phyloP scores from a whole-genome alignment of 2,329 filamentous ascomycete species.

The Cytospora mali region DNA sequence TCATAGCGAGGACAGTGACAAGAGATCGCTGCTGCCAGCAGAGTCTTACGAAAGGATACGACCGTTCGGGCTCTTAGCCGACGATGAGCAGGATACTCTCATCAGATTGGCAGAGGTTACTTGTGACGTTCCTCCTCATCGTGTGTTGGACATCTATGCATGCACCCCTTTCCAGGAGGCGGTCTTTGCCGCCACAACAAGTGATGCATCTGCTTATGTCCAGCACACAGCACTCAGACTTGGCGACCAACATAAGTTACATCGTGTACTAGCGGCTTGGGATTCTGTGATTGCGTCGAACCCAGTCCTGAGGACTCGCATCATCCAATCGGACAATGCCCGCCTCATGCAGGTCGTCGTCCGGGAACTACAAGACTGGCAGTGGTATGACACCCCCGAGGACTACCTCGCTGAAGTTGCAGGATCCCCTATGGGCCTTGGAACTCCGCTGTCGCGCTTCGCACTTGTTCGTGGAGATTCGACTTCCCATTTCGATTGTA shows the following conservation, averaged over 20 bases:
- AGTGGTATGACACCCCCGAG: constrained; percentile 35
- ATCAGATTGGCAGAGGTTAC: background rate
- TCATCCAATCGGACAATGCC: constrained; percentile 47
- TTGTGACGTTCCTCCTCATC: background rate
- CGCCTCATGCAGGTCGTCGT: constrained; percentile 53
- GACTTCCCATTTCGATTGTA: too few relatives aligned
- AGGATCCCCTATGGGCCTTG: constrained; percentile 25
- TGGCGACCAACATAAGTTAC: constrained; percentile 39
- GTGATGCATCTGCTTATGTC: constrained; percentile 54
- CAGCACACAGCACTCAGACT: constrained; percentile 52
- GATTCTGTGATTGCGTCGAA: constrained; percentile 42
- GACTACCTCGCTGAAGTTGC: constrained; percentile 47
- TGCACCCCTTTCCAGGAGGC: constrained; percentile 58
- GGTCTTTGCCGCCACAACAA: constrained; percentile 55
- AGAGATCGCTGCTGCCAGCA: too few relatives aligned
- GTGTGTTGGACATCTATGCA: constrained; percentile 49
- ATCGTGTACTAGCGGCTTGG: constrained; percentile 47
- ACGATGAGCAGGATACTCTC: too few relatives aligned
- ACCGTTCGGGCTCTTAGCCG: too few relatives aligned
- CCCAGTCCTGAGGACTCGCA: constrained; percentile 51
- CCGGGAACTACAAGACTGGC: background rate
- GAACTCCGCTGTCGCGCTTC: constrained; percentile 36
- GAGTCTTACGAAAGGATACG: too few relatives aligned
- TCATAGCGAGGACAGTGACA: too few relatives aligned
- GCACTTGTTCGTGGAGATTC: constrained; percentile 38